These are phyloP conservation scores for Craspedostauros australis DNA, from an alignment of 108 stramenopile genomes.

Conservation along the genomic window DNA sequence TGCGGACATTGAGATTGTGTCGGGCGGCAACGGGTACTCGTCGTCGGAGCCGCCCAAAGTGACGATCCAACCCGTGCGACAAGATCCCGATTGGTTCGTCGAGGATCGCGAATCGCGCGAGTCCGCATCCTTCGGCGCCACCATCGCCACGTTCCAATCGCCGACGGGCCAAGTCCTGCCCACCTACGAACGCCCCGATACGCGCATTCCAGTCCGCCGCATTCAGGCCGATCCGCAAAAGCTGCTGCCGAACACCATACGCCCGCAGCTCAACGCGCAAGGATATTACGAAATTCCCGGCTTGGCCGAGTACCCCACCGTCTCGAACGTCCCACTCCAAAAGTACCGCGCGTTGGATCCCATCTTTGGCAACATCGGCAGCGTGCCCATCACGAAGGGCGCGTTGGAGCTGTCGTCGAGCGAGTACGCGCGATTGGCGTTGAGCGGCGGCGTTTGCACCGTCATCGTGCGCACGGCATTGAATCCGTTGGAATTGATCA, in stretches of 20 bases:
- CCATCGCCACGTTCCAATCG: too few relatives aligned
- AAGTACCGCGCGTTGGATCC: conserved; percentile 72
- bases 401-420: conserved; percentile 50
- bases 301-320: conserved; percentile 33
- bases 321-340: conserved; percentile 23
- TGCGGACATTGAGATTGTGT: conserved; percentile 28
- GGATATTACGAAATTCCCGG: conserved; percentile 47
- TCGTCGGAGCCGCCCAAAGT: conserved; percentile 53
- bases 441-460: conserved; percentile 78
- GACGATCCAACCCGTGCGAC: conserved; percentile 32
- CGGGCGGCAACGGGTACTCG: conserved; percentile 69
- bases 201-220: conserved; percentile 15
- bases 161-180: too few relatives aligned
- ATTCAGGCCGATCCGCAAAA: conserved; percentile 54
- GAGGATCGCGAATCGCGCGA: conserved; percentile 27
- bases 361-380: conserved; percentile 76
- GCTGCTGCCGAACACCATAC: conserved; percentile 47
- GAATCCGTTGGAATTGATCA: conserved; percentile 82
- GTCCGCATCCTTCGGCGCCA: too few relatives aligned
- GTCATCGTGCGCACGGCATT: conserved; percentile 75
- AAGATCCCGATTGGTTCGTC: conserved; percentile 81
- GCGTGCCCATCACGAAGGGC: conserved; percentile 64
- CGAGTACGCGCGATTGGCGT: conserved; percentile 70
- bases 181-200: neutral
- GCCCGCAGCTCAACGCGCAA: conserved; percentile 35